Base-by-base conservation (phyloP, 805 yeast species). In the Tetrapisispora arboricola region DNA sequence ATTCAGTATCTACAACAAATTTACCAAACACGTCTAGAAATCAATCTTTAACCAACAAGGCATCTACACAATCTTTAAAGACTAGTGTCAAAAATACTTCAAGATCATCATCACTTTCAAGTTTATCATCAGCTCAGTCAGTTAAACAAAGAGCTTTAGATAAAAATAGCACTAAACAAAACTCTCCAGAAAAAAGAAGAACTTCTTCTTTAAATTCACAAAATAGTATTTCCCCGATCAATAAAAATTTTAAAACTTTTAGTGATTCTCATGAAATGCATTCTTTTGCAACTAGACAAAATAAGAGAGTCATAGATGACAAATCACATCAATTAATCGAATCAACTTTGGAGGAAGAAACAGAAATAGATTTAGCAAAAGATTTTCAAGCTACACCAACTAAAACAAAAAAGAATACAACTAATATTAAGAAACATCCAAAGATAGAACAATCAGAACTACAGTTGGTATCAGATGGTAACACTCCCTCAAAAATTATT, bases 331-430 rank as follows among this genome's bases (percentile, higher is more conserved):
- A 50, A n/a, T 36, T 55, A 21, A 50, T 51, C 15, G 54, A 56
- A 31, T 50, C 48, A 24, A 39, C 50, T 12, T 38, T 54, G 31
- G 43, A 46, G 20, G 61, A 57, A 38, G 59, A 55, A 40, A 51
- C 53, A 9, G 60, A 50, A 35, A 47, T 39, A 17, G 58, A 55
- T 35, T 36, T 52, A 30, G 41, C 42, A 34, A 39, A 40, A 12
- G 60, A 54, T 16, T 34, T 21, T 6, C 9, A 22, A 15, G 29
- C 16, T 8, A 22, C 29, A 3, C 21, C 37, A 9, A 24, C 16
- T 2, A 34, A 34, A 24, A 6, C 22, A 8, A 17, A 15, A 24
- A 6, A 13, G 7, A 16, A 10, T 24, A 12, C 6, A 11, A 24
- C 6, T 8, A 16, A n/a, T 11, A 8, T 17, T 3, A 16, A 2